phyloP scores from a whole-genome alignment of 768 basidiomycete genomes.

The Candolleomyces efflorescens region DNA sequence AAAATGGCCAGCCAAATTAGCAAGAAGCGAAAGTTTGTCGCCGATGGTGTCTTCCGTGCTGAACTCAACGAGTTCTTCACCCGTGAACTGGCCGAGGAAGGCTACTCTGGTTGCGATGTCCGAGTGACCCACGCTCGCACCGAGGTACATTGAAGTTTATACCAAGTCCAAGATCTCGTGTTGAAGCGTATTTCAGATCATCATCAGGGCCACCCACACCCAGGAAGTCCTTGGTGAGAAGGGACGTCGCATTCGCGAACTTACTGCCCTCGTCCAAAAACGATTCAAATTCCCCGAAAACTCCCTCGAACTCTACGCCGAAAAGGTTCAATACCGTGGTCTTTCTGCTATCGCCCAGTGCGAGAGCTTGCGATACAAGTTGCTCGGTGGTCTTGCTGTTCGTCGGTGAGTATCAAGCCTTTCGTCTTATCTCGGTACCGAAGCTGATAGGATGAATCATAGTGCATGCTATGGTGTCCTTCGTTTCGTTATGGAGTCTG shows the following conservation, averaged over 20 bases:
- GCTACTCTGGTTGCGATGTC: slow-evolving; percentile 99
- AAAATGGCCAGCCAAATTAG: slow-evolving; percentile 87
- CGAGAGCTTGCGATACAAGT: slow-evolving; percentile 97
- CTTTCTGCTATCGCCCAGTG: slow-evolving; percentile 98
- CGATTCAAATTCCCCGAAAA: slow-evolving; percentile 99
- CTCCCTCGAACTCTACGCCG: slow-evolving; percentile 97
- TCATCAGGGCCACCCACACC: slow-evolving; percentile 99
- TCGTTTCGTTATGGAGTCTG: slow-evolving; percentile 99
- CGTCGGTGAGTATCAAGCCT: slow-evolving; percentile 66
- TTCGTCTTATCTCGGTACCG: not conserved
- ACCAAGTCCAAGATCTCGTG: not conserved
- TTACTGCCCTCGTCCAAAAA: slow-evolving; percentile 97
- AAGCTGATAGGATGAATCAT: not conserved
- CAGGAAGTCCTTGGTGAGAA: slow-evolving; percentile 99
- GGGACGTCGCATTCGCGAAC: slow-evolving; percentile 97
- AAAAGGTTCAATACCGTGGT: slow-evolving; percentile 98
- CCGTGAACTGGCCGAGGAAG: slow-evolving; percentile 97
- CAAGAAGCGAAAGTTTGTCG: slow-evolving; percentile 98
- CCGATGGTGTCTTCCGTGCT: slow-evolving; percentile 98
- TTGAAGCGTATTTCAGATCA: slow-evolving; percentile 56
- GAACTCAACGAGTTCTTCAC: slow-evolving; percentile 99
- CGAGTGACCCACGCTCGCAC: slow-evolving; percentile 99
- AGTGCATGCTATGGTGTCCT: slow-evolving; percentile 94
- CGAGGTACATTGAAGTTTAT: slow-evolving; percentile 51
- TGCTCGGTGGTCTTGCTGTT: slow-evolving; percentile 98